Evolutionary conservation across 2,329 filamentous ascomycete genomes (phyloP), one percentile per base, ranked within the genome.

Genomic region (Chalaropsis thielavioides): DNA sequence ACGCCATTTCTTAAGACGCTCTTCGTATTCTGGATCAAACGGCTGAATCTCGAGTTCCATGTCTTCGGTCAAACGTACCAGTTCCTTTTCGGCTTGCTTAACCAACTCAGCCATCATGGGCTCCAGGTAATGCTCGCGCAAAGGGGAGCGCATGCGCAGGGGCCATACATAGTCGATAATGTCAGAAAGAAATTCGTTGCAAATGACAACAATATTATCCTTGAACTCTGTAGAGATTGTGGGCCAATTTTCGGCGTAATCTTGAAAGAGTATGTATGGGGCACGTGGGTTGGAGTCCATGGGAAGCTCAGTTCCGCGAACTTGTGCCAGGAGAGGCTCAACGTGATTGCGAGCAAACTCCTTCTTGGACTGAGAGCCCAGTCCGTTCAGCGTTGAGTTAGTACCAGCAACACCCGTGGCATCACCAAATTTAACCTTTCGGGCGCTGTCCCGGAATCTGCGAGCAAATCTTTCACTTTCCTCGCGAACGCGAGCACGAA

Each of bases 241-340:
- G 2, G 79, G 77, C 79, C 79, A 81, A 70, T 79, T 78, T 66
- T 78, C 76, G 1, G 78, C 80, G 69, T 80, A 81, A 66, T 78
- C 78, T 64, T 81, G 79, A 71, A 81, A 81, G 13, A 81, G 74
- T 70, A 81, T 81, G 71, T 81, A 81, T 1, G 79, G 78, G 0
- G 79, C 79, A 38, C 79, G 75, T 0, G 79, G 79, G 68, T 81
- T 81, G 0, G 79, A 78, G 68, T 81, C 79, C 64, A 80, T 78
- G 0, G 79, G 79, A 61, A 81, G 75, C 66, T 81, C 79, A 51
- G 80, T 80, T 68, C 79, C 79, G 15, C 79, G 75, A 43, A 81
- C 79, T 69, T 81, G 79, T 51, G 74, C 73, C 1, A 81, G 73
- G 0, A 81, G 75, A 31, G 75, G 75, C 70, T 80, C 78, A 24